Evolutionary conservation across 2,329 filamentous ascomycete genomes (phyloP), one percentile per base, ranked within the genome.

Genomic region (Microcyclosporella mali): DNA sequence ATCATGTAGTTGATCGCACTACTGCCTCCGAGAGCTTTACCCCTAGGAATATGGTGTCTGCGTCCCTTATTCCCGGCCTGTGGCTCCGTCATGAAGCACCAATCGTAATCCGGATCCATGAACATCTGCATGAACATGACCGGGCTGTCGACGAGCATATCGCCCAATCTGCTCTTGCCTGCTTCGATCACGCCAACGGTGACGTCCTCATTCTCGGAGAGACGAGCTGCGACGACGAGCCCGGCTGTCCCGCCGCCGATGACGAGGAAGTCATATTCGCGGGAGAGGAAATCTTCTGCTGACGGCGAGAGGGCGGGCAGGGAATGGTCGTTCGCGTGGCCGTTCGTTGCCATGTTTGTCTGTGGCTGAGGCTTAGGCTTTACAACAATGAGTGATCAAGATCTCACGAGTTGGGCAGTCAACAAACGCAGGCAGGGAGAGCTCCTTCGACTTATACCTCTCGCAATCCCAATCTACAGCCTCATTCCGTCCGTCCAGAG

Each of bases 1-100:
- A 56, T 56, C 54, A 55, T 55, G 41, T 55, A 56, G 43, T 69
- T 70, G 36, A 69, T 66, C 1, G 62, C 62, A n/a, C 58, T 63
- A 31, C 58, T 61, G 10, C 67, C 67, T 19, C 67, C 67, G 1
- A 70, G 53, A 0, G 60, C 59, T 33, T 64, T 65, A 2, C 66
- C 67, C 15, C 54, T 47, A 16, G 54, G 54, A 14, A 56, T 54
- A 40, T 56, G 54, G 18, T 56, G 51, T 30, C 48, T 34, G 40
- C 51, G 49, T 29, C 41, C 41, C 37, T 51, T 47, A 40, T 53
- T 53, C 38, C 41, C 31, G 29, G 40, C 45, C 47, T 52, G 53
- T 18, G 52, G 47, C 33, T 52, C 49, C 12, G 51, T 53, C 44
- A 51, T 53, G 39, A 51, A 52, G 12, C 33, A 37, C 53, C 53